phyloP scores from a whole-genome alignment of 139 green algal species.

The Picochlorum sp. region DNA sequence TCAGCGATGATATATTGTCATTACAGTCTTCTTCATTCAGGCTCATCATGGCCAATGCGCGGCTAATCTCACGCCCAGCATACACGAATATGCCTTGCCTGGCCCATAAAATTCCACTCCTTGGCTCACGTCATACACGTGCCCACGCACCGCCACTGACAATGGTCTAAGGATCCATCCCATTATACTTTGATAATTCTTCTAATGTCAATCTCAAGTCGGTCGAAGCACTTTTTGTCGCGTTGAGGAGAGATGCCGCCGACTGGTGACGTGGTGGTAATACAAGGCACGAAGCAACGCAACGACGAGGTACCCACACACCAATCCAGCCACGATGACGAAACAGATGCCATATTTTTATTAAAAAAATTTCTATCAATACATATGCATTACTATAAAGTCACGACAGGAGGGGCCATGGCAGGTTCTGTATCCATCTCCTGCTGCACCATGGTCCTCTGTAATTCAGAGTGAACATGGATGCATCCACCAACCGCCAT shows the following conservation, averaged over 20 bases:
- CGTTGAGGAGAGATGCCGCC: background rate
- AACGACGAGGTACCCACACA: background rate
- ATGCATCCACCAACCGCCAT: slow-evolving; percentile 57
- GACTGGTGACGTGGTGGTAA: background rate
- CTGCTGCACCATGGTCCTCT: slow-evolving; percentile 7
- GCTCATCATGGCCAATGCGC: slow-evolving; percentile 48
- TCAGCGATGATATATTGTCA: slow-evolving; percentile 31
- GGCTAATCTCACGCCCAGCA: slow-evolving; percentile 47
- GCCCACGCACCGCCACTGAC: slow-evolving; percentile 52
- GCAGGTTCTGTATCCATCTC: too few species aligned
- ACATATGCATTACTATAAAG: too few species aligned
- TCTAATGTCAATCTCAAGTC: slow-evolving; percentile 44
- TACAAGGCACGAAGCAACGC: background rate
- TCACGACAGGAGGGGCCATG: too few species aligned
- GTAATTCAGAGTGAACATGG: slow-evolving; percentile 32
- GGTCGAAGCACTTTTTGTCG: background rate
- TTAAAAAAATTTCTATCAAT: too few species aligned
- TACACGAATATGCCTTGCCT: slow-evolving; percentile 39
- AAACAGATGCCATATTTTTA: background rate
- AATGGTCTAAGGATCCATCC: slow-evolving; percentile 59
- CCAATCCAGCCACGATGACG: background rate
- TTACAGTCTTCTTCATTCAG: slow-evolving; percentile 32
- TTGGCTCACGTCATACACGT: slow-evolving; percentile 63
- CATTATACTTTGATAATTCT: slow-evolving; percentile 48
- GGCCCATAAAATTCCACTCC: slow-evolving; percentile 60